Evolutionary conservation across 441 rosid species (phyloP).

Genomic region (Erysimum pusillum): DNA sequence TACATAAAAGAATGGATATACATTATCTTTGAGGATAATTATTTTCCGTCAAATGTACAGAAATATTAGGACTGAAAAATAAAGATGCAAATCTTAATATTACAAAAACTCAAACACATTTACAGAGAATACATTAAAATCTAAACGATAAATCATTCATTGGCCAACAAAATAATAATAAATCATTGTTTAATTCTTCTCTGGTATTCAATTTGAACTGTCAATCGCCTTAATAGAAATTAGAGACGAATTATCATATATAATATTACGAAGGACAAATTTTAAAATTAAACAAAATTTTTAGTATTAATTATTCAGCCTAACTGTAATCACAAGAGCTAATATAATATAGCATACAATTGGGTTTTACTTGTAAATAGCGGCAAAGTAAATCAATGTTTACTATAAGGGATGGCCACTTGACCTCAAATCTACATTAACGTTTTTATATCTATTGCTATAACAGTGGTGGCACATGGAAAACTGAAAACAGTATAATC

Average conservation of each 20-base stretch:
- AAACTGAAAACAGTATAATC: slow-evolving; percentile 21
- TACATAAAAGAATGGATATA: too few relatives aligned
- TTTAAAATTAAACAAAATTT: neutral
- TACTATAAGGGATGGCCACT: slow-evolving; percentile 10
- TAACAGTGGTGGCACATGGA: slow-evolving; percentile 32
- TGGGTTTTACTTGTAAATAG: slow-evolving; percentile 31
- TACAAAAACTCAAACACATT: neutral
- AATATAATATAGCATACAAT: neutral
- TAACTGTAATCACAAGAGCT: slow-evolving; percentile 18
- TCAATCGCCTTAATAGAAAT: slow-evolving; percentile 1
- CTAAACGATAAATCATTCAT: neutral
- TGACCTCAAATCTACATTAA: slow-evolving; percentile 22
- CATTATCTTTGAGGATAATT: too few relatives aligned
- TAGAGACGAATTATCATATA: slow-evolving; percentile 13
- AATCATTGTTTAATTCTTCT: neutral
- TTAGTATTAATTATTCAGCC: neutral
- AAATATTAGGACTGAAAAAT: too few relatives aligned
- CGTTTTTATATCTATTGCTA: slow-evolving; percentile 11
- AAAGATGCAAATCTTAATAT: neutral
- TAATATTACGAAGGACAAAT: neutral
- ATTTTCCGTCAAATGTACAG: too few relatives aligned
- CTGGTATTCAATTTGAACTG: neutral
- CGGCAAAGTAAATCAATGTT: slow-evolving; percentile 4
- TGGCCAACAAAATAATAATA: neutral
- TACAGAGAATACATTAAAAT: neutral